Base-by-base conservation (phyloP, 306 rosid species). In the Mimosa pudica region DNA sequence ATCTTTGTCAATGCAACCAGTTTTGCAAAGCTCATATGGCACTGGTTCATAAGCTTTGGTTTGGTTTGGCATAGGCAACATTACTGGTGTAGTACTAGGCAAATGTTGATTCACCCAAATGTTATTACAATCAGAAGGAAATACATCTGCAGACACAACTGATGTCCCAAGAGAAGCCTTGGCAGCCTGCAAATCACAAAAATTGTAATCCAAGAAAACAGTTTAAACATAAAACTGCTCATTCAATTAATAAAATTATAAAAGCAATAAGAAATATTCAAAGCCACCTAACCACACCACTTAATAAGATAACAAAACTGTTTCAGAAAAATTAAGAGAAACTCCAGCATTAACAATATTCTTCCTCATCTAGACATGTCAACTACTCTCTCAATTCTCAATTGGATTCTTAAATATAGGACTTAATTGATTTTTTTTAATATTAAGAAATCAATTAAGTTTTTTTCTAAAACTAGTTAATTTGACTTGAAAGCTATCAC, bases 11-110 rank as follows among this genome's bases (percentile, higher is more conserved):
- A 75, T 82, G 66, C 91, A 89, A 79, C 79, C 84, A 62, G 87
- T 32, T 70, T 83, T 80, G 82, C 89, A 87, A 72, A 89, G 81
- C 70, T 85, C 92, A 76, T 87, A 87, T 58, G 82, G 49, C 71
- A 87, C 42, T 20, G 83, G 60, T 63, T 60, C 77, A 38, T 14
- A 52, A 78, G 75, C 81, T 65, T 52, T 83, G 77, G 85, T 71
- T 78, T 86, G 84, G 65, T 76, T 46, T 32, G 82, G 84, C 32
- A 73, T 41, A 32, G 85, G 84, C 32, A 65, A 60, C 75, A 65
- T 36, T 10, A 17, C 38, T 36, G 70, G 83, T 45, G 67, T 45
- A 52, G 65, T 72, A 64, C 58, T 75, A 46, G 77, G 72, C 52
- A 75, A 70, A 74, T 38, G 16, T 79, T 84, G 88, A 69, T 71